Evolutionary conservation across 2,329 filamentous ascomycete species (phyloP), one percentile per base, ranked within the genome.

Genomic region (Pseudovirgaria hyperparasitica): DNA sequence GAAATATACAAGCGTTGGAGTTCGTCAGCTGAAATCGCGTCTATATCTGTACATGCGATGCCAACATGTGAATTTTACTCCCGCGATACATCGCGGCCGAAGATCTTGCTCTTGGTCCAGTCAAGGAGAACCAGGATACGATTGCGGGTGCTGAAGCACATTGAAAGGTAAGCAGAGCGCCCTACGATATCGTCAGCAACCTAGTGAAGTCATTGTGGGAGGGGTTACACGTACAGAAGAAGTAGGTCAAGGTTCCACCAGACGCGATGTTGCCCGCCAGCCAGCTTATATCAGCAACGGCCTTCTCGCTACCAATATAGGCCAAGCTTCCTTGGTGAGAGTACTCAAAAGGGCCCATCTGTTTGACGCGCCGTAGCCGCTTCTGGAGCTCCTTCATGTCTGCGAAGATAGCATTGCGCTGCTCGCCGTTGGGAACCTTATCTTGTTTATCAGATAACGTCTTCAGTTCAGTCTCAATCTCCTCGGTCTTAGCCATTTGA

Each of bases 201-300:
- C n/a, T 86, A 75, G 86, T 96, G 60, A 98, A 98, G 73, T 87
- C 94, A 90, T 98, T 98, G 69, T 84, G 94, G 56, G 98, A 66
- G 59, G 98, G 98, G 29, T 87, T 90, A 52, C 82, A 92, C 55
- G 86, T 73, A 90, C 90, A 98, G 74, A 98, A 98, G 42, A 94
- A 72, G 63, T 92, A 98, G 30, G 90, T 98, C 60, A 96, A 65
- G 46, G 79, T 82, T 52, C 90, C 90, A 52, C 87, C 90, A 23
- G 78, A 82, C 35, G 90, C 87, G 45, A 98, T 71, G 65, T 96
- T 98, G 41, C 90, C 90, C 48, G 90, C 92, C 63, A 92, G 76
- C 87, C 90, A 98, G 53, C 76, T 82, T 48, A 98, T 84, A 60
- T 98, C 90, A 36, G 90, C 90, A 32, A 98, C 90, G 26, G 90